Conservation (phyloP, 179 eudicot genomes). For the Vitellaria paradoxa region DNA sequence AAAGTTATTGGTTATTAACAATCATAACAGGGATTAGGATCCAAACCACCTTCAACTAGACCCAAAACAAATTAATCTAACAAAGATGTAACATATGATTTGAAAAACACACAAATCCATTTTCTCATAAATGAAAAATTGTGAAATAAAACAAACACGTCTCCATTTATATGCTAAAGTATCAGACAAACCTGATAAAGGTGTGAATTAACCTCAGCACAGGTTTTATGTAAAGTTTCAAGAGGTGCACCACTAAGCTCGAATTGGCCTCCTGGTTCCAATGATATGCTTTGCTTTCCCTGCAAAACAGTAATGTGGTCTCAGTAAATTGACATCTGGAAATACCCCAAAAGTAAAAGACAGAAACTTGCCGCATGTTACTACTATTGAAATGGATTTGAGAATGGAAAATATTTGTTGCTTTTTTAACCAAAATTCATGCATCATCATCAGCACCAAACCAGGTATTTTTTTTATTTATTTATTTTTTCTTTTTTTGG, state of each 20-base stretch:
- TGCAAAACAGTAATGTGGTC: conserved; percentile 19
- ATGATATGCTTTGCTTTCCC: conserved; percentile 96
- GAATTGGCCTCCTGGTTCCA: conserved; percentile 98
- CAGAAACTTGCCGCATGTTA: not conserved
- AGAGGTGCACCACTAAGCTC: conserved; percentile 99
- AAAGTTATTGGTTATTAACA: too few relatives aligned
- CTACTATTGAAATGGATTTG: not conserved
- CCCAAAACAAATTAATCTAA: too few relatives aligned
- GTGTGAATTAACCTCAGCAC: conserved; percentile 97
- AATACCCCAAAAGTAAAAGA: not conserved
- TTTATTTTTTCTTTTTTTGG: too few relatives aligned
- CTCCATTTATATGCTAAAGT: not conserved
- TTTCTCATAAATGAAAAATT: not conserved
- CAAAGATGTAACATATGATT: not conserved
- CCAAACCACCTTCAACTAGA: too few relatives aligned
- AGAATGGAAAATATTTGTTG: not conserved
- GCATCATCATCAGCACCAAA: too few relatives aligned
- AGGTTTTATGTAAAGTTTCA: conserved; percentile 95
- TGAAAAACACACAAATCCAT: too few relatives aligned
- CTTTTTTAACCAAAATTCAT: too few relatives aligned
- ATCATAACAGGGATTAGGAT: too few relatives aligned
- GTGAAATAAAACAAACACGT: not conserved
- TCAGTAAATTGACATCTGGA: too few relatives aligned
- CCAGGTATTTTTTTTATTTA: too few relatives aligned
- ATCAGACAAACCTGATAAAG: conserved; percentile 80